Base-by-base conservation (phyloP, 495 filamentous ascomycete species). In the Hypoxylon trugodes region DNA sequence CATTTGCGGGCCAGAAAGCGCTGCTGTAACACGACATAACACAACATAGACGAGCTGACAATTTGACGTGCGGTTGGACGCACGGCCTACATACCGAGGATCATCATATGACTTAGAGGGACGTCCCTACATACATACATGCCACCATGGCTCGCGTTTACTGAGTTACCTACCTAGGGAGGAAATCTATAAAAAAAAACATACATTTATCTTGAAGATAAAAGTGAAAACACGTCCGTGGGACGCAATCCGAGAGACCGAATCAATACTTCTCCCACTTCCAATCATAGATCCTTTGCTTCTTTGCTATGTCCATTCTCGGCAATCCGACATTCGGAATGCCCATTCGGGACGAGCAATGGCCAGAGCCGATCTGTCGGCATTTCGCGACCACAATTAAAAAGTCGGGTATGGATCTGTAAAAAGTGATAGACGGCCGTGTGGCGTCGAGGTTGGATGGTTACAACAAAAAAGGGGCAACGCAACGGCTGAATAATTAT, bases 41-140 rank as follows among this genome's bases (percentile, higher is more conserved):
- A 66, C 62, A 45, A 30, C 62, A 66, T 60, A 40, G 42, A 51
- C 26, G 49, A 66, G 56, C 55, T 60, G 62, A 66, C 62, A 60
- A 22, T 32, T 46, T n/a, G 50, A 42, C 37, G 56, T 66, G 43
- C 56, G 55, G 55, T 60, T 66, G 40, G 49, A 56, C 24, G 62
- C 42, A 53, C 62, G 46, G 37, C 49, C 47, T 45, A 37, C 43
- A 40, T 51, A 37, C 35, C n/a, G 42, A 16, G 37, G 18, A 45
- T 26, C 22, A 56, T 60, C 62, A 60, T 66, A 60, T 66, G 50
- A 66, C 62, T 13, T 43, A 13, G 25, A 16, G 8, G 28, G 33
- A 57, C 24, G 28, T 16, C 25, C 48, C 47, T 45, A 19, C 26
- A 33, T 18, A 42, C 47, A 26, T 10, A 19, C 41, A 45, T 36